Base-by-base conservation (phyloP, 2,329 filamentous ascomycete species). In the Aspergillus pseudoterreus region DNA sequence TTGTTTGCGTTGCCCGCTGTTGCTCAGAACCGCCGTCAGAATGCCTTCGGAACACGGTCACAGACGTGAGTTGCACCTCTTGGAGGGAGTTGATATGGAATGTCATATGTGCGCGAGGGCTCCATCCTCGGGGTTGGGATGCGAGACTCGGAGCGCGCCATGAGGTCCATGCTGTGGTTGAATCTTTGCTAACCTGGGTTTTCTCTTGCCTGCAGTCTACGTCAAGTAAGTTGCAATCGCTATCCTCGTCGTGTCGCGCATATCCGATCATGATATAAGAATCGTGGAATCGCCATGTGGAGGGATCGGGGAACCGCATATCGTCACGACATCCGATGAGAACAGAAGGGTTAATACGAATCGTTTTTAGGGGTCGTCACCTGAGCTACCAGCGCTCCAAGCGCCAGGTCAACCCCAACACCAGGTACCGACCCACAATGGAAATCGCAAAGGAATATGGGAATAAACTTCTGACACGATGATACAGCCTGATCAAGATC, bases 351-450 rank as follows among this genome's bases (percentile, higher is more conserved):
- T 71, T 72, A 69, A 72, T 65, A 63, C 61, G 61, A 57, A 56
- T 63, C 11, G 59, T 52, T 64, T 32, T 61, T 74, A 95, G 90
- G 90, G 92, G 91, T 83, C 92, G 91, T 80, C 92, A 97, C 86
- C 82, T 97, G 81, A 92, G 88, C 81, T 96, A 96, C 84, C 87
- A 95, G 84, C 89, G 92, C 79, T 88, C 87, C 76, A 92, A 95
- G 83, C 88, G 90, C 80, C 87, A 83, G 80, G 91, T 86, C 75
- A 91, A 88, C 83, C 87, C 92, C 69, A 86, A 87, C 80, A 95
- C 89, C 70, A 89, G 71, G 72, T 74, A 68, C 50, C 43, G 60
- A 63, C 53, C 54, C 51, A 48, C 53, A 45, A 49, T 21, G 47
- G 43, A 52, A 32, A 53, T 52, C 33, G 35, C 44, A 44, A 30